Evolutionary conservation across 768 basidiomycete genomes (phyloP), one percentile per base, ranked within the genome.

Genomic region (Naganishia onofrii): DNA sequence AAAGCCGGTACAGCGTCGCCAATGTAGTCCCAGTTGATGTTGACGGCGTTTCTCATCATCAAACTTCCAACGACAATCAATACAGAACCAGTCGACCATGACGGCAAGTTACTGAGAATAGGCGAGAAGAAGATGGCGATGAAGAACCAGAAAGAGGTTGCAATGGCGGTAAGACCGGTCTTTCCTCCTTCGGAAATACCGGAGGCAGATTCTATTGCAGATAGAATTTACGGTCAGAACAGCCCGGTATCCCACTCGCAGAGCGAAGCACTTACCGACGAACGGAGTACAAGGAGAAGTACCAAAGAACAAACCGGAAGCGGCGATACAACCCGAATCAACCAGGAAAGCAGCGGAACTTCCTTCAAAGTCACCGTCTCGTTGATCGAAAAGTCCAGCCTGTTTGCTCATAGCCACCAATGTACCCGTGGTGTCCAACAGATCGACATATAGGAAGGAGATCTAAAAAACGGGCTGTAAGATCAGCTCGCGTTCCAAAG

Each of bases 401-500:
- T 92, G 92, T 78, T 90, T 91, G 66, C 90, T 90, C 91, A 93
- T 92, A 46, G 91, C 89, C 78, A 92, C 92, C 4, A 93, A 83
- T 10, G 91, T 92, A 76, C 91, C 89, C 67, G 83, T 84, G 32
- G 82, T 84, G 69, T 84, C 82, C 80, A 68, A 85, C 72, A 92
- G 90, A 80, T 91, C 90, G 74, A 93, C 91, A 78, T 92, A 93
- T 67, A 93, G 86, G 86, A 93, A 91, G 17, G 91, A 93, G 77
- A 91, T 82, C 31, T 76, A 66, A 34, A 36, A 51, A 31, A 19
- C 6, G 34, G 34, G 6, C n/a, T 38, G 68, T 34, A 6, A 21
- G 53, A 46, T 42, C 12, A 46, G 66, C 8, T 23, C 28, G 23
- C 6, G 23, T 15, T 38, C 32, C 21, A n/a, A 44, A 5, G 10